phyloP scores from a whole-genome alignment of 2,329 filamentous ascomycete genomes.

The Paecilomyces sp. region DNA sequence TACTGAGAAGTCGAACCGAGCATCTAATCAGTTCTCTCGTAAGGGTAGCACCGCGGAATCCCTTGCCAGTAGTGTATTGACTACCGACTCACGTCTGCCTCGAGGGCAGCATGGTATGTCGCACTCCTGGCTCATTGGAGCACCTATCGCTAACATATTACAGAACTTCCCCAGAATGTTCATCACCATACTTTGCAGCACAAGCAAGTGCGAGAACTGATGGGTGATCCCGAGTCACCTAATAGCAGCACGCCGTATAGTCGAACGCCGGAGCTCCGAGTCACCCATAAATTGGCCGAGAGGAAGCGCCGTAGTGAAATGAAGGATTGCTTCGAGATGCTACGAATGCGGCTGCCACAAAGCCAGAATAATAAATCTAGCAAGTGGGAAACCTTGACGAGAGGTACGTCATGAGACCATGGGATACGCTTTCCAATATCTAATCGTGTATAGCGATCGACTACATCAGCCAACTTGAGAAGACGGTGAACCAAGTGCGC shows the following conservation, averaged over 20 bases:
- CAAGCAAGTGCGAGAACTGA: conserved; percentile 41
- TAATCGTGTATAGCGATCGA: conserved; percentile 35
- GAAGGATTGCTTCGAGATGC: conserved; percentile 44
- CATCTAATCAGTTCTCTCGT: conserved; percentile 30
- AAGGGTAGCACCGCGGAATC: conserved; percentile 42
- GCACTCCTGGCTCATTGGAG: neutral
- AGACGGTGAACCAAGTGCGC: conserved; percentile 28
- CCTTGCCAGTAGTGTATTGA: conserved; percentile 40
- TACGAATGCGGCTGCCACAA: conserved; percentile 38
- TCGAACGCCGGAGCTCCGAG: conserved; percentile 42
- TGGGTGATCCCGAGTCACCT: conserved; percentile 37
- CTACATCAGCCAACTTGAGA: conserved; percentile 40
- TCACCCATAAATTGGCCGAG: conserved; percentile 45
- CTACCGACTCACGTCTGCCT: conserved; percentile 42
- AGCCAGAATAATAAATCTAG: conserved; percentile 45
- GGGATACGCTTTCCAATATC: neutral
- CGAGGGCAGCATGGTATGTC: conserved; percentile 41
- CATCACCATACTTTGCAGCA: conserved; percentile 44
- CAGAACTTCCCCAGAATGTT: conserved; percentile 40
- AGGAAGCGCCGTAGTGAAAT: conserved; percentile 46
- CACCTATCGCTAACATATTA: conserved; percentile 2
- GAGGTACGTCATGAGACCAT: conserved; percentile 25
- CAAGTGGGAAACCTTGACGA: conserved; percentile 45
- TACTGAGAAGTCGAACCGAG: conserved; percentile 24
- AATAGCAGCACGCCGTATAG: conserved; percentile 41